Conservation (phyloP, 2,329 filamentous ascomycete species). For the Ophiostoma tasmaniense region DNA sequence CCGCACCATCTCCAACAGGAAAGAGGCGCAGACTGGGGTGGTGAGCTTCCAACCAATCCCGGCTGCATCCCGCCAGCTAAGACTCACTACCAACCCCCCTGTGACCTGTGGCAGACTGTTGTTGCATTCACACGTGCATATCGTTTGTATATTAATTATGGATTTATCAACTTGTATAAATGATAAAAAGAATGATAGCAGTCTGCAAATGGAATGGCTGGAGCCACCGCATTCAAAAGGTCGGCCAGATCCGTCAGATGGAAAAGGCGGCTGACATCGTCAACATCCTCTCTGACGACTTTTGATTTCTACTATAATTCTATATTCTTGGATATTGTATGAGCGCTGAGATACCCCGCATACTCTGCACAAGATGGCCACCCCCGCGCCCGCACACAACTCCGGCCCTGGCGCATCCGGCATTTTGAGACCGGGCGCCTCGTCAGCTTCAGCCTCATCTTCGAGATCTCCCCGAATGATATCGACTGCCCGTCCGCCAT, state of each 20-base stretch:
- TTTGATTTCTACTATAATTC: not conserved
- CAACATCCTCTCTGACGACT: not conserved
- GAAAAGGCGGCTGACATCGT: not conserved
- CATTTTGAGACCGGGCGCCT: not conserved
- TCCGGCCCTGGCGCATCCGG: constrained; percentile 1
- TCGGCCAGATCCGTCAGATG: not conserved
- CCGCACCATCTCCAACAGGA: constrained; percentile 4
- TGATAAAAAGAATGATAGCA: not conserved
- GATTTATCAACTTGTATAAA: not conserved
- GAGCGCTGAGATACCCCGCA: not conserved
- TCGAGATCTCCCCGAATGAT: not conserved
- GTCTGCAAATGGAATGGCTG: not conserved
- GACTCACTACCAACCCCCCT: not conserved
- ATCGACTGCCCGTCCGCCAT: not conserved
- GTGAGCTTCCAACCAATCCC: constrained; percentile 14
- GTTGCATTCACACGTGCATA: constrained; percentile 2
- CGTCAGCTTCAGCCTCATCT: not conserved
- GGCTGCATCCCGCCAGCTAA: not conserved
- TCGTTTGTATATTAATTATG: not conserved
- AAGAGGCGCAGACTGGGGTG: constrained; percentile 6
- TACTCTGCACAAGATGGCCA: not conserved
- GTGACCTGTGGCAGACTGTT: not conserved
- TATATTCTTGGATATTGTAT: not conserved
- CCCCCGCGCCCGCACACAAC: not conserved
- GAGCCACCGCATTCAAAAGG: not conserved